A percentile compares a stretch with the other conserved stretches of the same genome.
Conservation (phyloP, 2,329 filamentous ascomycete genomes). For the Fusarium brachygibbosum region DNA sequence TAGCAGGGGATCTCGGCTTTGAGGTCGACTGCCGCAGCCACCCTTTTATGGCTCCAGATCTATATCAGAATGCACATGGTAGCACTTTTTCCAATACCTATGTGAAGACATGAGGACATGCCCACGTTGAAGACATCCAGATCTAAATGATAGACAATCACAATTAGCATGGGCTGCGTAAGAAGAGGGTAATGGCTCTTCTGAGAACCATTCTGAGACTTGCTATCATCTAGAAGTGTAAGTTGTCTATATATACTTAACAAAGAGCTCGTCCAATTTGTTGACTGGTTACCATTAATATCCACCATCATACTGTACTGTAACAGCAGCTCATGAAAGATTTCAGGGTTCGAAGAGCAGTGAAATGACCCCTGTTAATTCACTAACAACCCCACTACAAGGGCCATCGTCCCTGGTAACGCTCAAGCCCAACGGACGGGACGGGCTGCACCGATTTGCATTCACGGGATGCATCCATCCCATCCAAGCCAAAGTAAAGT, state of each 20-base stretch:
- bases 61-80: background rate
- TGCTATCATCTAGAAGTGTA: background rate
- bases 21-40: background rate
- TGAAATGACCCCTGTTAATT: background rate
- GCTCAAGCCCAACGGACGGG: background rate
- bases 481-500: conserved; percentile 22
- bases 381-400: conserved; percentile 4
- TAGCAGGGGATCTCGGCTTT: background rate
- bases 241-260: background rate
- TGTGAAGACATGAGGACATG: too few relatives aligned
- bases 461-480: conserved; percentile 11
- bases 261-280: background rate
- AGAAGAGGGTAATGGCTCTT: background rate
- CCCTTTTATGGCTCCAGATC: background rate
- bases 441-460: conserved; percentile 8
- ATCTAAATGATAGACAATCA: background rate
- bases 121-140: background rate
- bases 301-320: background rate
- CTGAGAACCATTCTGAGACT: background rate
- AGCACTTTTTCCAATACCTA: too few relatives aligned
- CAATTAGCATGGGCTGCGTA: background rate
- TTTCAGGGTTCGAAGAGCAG: background rate
- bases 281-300: background rate
- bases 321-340: background rate
- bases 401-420: conserved; percentile 28